A percentile compares a stretch with the other conserved stretches of the same genome.
Conservation (phyloP, 805 yeast species). For the Priceomyces carsonii region DNA sequence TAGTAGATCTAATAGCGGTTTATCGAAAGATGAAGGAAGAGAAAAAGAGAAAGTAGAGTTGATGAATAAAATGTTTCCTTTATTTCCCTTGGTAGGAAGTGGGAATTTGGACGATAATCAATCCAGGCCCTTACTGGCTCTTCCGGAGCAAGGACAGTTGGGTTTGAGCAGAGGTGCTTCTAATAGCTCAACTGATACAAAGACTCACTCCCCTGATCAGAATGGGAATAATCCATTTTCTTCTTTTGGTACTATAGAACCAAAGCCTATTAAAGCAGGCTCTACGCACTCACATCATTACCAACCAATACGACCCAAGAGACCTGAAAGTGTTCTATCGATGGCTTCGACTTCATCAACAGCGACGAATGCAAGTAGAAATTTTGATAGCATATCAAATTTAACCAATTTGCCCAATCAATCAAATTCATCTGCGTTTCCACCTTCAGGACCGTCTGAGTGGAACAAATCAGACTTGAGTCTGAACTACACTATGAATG, state of each 20-base stretch:
- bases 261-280: conserved; percentile 1
- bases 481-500: conserved; percentile 2
- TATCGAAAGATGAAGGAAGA: conserved; percentile 8
- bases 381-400: conserved; percentile 3
- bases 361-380: conserved; percentile 8
- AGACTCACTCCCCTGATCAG: conserved; percentile 1
- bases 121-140: conserved; percentile 34
- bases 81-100: conserved; percentile 43
- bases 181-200: not conserved
- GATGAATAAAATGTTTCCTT: conserved; percentile 37
- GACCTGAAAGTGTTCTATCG: conserved; percentile 44
- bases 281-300: conserved; percentile 11
- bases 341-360: conserved; percentile 38
- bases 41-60: conserved; percentile 6
- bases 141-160: conserved; percentile 25
- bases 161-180: too few relatives aligned
- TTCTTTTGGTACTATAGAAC: conserved; percentile 3
- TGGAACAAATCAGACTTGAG: conserved; percentile 4
- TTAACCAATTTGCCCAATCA: conserved; percentile 7
- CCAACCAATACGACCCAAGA: conserved; percentile 28
- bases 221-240: too few relatives aligned
- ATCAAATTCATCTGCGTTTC: conserved; percentile 15
- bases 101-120: conserved; percentile 36
- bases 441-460: conserved; percentile 6
- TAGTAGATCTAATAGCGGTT: conserved; percentile 8